These are phyloP conservation scores for Diaporthe citri DNA, from an alignment of 2,329 filamentous ascomycete species.

Conservation along the genomic window DNA sequence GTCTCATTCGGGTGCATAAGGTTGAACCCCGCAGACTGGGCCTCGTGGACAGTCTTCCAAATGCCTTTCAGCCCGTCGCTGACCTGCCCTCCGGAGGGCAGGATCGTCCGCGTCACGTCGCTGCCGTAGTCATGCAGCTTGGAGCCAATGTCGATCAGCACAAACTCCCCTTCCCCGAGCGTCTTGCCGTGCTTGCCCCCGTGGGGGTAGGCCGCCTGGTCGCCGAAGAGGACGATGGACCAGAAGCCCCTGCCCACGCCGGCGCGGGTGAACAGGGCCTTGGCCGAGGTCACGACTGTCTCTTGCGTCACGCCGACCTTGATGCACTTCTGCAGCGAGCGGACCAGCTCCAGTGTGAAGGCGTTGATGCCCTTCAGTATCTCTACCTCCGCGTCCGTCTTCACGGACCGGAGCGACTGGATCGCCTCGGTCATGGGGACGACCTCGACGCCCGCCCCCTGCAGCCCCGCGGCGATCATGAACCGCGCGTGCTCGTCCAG, in stretches of 20 bases:
- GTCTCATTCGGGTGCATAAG: constrained; percentile 47
- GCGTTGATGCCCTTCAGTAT: constrained; percentile 47
- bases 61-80: constrained; percentile 45
- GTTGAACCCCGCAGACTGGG: constrained; percentile 46
- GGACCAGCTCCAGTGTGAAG: constrained; percentile 47
- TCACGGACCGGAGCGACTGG: constrained; percentile 46
- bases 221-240: constrained; percentile 48
- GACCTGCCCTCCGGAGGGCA: constrained; percentile 43
- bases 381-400: constrained; percentile 47
- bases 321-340: constrained; percentile 46
- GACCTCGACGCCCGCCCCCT: constrained; percentile 45
- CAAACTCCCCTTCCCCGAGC: constrained; percentile 46
- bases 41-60: constrained; percentile 44
- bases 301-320: constrained; percentile 46
- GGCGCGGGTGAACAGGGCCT: constrained; percentile 44
- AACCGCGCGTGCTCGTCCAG: constrained; percentile 47
- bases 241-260: constrained; percentile 47
- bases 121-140: constrained; percentile 47
- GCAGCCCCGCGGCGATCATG: constrained; percentile 48
- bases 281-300: constrained; percentile 42
- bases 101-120: constrained; percentile 48
- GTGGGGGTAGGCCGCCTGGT: constrained; percentile 48
- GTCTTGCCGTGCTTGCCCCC: constrained; percentile 47
- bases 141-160: constrained; percentile 48
- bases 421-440: constrained; percentile 46